These are phyloP conservation scores for Petrea volubilis DNA, from an alignment of 257 asterid genomes.

Conservation along the genomic window DNA sequence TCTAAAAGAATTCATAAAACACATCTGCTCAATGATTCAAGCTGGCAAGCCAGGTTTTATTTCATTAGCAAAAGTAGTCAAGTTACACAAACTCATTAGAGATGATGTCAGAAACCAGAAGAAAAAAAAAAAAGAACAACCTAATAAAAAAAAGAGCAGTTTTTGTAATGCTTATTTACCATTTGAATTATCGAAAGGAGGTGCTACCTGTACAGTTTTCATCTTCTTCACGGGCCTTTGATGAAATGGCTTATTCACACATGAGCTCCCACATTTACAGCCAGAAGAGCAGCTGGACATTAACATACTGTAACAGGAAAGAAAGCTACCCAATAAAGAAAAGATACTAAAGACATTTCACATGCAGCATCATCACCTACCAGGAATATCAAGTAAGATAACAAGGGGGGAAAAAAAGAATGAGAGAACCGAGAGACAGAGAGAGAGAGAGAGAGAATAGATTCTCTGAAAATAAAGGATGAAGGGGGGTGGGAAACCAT, in stretches of 20 bases:
- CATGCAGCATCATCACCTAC: constrained; percentile 3
- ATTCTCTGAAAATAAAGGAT: background rate
- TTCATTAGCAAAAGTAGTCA: constrained; percentile 14
- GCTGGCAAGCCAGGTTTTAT: background rate
- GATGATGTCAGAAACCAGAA: background rate
- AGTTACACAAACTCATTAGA: constrained; percentile 2
- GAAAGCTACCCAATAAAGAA: constrained; percentile 21
- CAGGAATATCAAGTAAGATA: constrained; percentile 16
- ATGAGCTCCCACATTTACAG: constrained; percentile 86
- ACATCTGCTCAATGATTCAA: background rate
- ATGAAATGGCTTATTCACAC: constrained; percentile 90
- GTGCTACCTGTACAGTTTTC: constrained; percentile 75
- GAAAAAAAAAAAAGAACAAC: constrained; percentile 11
- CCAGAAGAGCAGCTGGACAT: constrained; percentile 86
- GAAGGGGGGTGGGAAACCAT: background rate
- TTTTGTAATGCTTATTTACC: background rate
- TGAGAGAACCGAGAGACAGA: too few relatives aligned
- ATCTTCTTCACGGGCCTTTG: constrained; percentile 84
- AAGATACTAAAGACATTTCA: constrained; percentile 16
- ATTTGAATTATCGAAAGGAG: constrained; percentile 14
- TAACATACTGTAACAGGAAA: constrained; percentile 62
- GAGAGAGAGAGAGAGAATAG: background rate
- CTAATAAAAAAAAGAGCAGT: background rate
- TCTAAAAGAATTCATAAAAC: background rate
- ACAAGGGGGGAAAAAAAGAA: too few relatives aligned